Evolutionary conservation across 805 yeast species (phyloP).

Genomic region (Priceomyces carsonii): DNA sequence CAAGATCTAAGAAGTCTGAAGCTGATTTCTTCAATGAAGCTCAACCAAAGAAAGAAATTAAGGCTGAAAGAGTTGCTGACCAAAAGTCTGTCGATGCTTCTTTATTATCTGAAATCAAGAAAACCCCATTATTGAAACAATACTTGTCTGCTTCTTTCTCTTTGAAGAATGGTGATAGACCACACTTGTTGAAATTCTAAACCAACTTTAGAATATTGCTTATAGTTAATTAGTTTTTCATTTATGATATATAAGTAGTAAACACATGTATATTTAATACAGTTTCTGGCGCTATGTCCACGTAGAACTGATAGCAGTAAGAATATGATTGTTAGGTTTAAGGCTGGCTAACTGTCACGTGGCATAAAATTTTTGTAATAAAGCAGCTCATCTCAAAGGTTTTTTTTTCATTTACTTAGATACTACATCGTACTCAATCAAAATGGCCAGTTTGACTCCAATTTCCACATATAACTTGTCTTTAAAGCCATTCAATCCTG

Average conservation of each 20-base stretch:
- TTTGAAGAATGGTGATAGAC: conserved; percentile 97
- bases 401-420: conserved; percentile 1
- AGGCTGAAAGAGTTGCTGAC: conserved; percentile 93
- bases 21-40: conserved; percentile 86
- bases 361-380: conserved; percentile 5
- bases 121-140: conserved; percentile 95
- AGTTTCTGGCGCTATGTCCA: conserved; percentile 10
- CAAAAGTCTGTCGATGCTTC: conserved; percentile 95
- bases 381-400: conserved; percentile 6
- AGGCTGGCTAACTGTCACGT: neutral
- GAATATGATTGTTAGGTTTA: neutral
- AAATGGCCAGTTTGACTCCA: conserved; percentile 76
- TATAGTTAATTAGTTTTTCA: conserved; percentile 11
- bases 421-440: conserved; percentile 11
- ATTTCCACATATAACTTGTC: conserved; percentile 85
- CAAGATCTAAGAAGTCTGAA: conserved; percentile 83
- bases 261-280: conserved; percentile 35
- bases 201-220: conserved; percentile 13
- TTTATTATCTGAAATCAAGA: conserved; percentile 90
- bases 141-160: conserved; percentile 95
- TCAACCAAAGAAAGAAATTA: conserved; percentile 78
- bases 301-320: neutral
- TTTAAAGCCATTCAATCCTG: conserved; percentile 83
- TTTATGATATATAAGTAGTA: conserved; percentile 15
- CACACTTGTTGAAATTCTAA: conserved; percentile 96